phyloP scores from a whole-genome alignment of 495 filamentous ascomycete species.

The Penicillium lividum region DNA sequence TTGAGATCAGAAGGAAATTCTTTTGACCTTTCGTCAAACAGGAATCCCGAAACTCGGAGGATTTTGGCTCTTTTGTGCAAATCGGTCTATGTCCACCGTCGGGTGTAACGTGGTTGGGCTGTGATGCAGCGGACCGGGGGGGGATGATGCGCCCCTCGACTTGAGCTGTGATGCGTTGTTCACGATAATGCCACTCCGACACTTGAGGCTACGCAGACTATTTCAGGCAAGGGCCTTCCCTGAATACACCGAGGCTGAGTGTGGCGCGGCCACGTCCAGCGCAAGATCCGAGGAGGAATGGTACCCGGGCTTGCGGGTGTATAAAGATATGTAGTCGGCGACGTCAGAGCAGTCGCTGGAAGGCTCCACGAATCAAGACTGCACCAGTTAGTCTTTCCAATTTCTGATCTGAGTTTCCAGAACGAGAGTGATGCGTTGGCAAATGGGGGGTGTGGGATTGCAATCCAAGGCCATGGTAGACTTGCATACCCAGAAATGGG shows the following conservation, averaged over 20 bases:
- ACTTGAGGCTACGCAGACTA: constrained; percentile 32
- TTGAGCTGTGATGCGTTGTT: constrained; percentile 51
- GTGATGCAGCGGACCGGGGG: constrained; percentile 48
- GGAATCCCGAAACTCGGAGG: constrained; percentile 34
- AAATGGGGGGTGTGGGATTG: constrained; percentile 16
- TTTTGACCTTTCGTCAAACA: constrained; percentile 27
- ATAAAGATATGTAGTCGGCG: constrained; percentile 17
- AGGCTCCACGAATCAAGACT: constrained; percentile 27
- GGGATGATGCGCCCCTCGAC: constrained; percentile 29
- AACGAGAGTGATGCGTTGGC: constrained; percentile 35
- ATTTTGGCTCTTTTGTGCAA: constrained; percentile 42
- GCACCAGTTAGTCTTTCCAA: constrained; percentile 29
- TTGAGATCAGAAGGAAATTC: constrained; percentile 19
- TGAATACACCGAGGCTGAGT: constrained; percentile 2
- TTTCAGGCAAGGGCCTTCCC: constrained; percentile 3
- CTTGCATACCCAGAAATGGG: constrained; percentile 26
- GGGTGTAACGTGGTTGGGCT: constrained; percentile 55
- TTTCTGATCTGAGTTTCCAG: constrained; percentile 9
- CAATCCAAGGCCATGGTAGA: constrained; percentile 10
- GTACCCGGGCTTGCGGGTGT: constrained; percentile 28
- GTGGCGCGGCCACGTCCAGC: constrained; percentile 6
- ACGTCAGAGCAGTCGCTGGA: constrained; percentile 25
- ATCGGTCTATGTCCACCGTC: constrained; percentile 36
- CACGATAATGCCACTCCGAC: constrained; percentile 33
- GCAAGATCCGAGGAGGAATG: constrained; percentile 30